A percentile compares a stretch with the other conserved stretches of the same genome.
phyloP scores from a whole-genome alignment of 192 early-diverging fungal genomes.

The Umbelopsis sp. region DNA sequence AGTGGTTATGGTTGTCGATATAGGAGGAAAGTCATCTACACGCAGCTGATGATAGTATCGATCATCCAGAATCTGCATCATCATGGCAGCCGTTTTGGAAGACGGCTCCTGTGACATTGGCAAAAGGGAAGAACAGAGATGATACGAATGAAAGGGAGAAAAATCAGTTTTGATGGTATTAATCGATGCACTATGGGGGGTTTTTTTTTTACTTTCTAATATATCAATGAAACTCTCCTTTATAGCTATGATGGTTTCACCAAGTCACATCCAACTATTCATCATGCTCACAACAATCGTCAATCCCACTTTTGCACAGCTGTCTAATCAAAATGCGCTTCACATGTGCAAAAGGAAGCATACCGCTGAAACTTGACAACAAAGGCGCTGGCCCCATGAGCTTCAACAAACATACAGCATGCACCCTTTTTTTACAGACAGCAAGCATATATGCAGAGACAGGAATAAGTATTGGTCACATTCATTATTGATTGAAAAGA shows the following conservation, averaged over 20 bases:
- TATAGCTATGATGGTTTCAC: conserved; percentile 6
- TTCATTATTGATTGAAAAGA: too few relatives aligned
- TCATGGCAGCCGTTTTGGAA: neutral
- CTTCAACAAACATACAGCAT: neutral
- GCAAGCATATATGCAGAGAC: too few relatives aligned
- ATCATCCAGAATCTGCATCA: conserved; percentile 3
- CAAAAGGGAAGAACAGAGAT: neutral
- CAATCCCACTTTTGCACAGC: neutral
- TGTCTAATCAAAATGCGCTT: neutral
- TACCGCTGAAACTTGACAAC: neutral
- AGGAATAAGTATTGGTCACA: too few relatives aligned
- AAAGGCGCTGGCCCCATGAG: neutral
- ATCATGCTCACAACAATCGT: neutral
- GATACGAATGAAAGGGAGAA: neutral
- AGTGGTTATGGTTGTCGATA: neutral
- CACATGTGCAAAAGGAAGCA: neutral
- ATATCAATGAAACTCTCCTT: conserved; percentile 12
- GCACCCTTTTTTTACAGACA: too few relatives aligned
- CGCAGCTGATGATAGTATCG: neutral
- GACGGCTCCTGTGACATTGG: conserved; percentile 7
- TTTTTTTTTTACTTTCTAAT: neutral
- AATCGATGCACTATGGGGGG: neutral
- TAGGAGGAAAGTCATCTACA: neutral
- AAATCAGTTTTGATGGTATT: neutral
- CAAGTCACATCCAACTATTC: neutral